Percentiles rank a stretch among this genome's conserved stretches.
Evolutionary conservation across 495 filamentous ascomycete genomes (phyloP).

Genomic region (Penicillium lagena): DNA sequence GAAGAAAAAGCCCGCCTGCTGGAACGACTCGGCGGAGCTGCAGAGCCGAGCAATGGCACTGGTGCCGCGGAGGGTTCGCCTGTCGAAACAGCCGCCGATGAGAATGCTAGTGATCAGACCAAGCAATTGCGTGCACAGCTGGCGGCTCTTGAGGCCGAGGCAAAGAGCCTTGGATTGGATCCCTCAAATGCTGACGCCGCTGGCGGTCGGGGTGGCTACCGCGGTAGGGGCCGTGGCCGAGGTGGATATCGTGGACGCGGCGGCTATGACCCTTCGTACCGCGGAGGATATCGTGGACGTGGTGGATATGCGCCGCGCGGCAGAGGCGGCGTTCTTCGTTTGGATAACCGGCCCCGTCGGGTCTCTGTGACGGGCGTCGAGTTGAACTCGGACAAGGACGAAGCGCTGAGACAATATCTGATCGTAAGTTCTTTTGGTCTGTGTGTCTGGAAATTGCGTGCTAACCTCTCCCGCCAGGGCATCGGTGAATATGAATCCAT

Average conservation of each 20-base stretch:
- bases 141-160: conserved; percentile 78
- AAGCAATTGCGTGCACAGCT: conserved; percentile 71
- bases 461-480: conserved; percentile 43
- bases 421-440: conserved; percentile 53
- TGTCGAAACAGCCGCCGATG: conserved; percentile 29
- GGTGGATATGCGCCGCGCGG: conserved; percentile 18
- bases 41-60: conserved; percentile 14
- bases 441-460: neutral
- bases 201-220: conserved; percentile 33
- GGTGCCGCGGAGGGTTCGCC: conserved; percentile 8
- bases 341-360: conserved; percentile 82
- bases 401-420: conserved; percentile 76
- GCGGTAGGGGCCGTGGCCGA: conserved; percentile 37
- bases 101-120: conserved; percentile 51
- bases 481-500: conserved; percentile 79
- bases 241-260: conserved; percentile 53
- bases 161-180: conserved; percentile 71
- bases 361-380: conserved; percentile 68
- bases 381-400: conserved; percentile 66
- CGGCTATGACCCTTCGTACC: conserved; percentile 22
- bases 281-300: conserved; percentile 29
- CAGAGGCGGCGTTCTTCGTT: conserved; percentile 57
- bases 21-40: conserved; percentile 51
- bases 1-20: conserved; percentile 70
- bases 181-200: conserved; percentile 32